Percentiles rank a stretch among this genome's conserved stretches.
phyloP scores from a whole-genome alignment of 2,329 filamentous ascomycete genomes.

The Sporothrix variecibatus region DNA sequence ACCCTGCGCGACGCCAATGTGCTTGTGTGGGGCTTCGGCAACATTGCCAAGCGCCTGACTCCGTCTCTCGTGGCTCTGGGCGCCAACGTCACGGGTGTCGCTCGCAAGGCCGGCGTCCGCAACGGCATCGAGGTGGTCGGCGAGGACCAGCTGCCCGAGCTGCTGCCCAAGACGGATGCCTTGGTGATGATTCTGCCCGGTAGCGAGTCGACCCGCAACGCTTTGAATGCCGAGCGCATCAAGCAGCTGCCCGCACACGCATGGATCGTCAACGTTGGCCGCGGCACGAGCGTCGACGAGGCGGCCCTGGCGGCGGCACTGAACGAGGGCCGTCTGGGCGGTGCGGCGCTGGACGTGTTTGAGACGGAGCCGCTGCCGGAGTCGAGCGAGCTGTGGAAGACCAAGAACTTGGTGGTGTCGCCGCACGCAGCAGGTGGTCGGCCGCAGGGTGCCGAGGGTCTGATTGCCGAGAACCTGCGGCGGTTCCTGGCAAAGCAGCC shows the following conservation, averaged over 20 bases:
- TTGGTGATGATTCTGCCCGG: conserved; percentile 53
- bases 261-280: conserved; percentile 50
- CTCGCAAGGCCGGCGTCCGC: conserved; percentile 57
- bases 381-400: conserved; percentile 38
- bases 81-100: conserved; percentile 60
- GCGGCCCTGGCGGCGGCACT: conserved; percentile 51
- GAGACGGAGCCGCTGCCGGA: conserved; percentile 46
- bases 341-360: conserved; percentile 54
- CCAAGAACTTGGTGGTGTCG: conserved; percentile 33
- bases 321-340: conserved; percentile 46
- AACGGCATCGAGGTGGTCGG: conserved; percentile 47
- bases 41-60: conserved; percentile 49
- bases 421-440: conserved; percentile 55
- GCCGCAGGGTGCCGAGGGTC: conserved; percentile 59
- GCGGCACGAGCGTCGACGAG: conserved; percentile 53
- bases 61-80: conserved; percentile 49
- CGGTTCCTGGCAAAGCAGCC: conserved; percentile 60
- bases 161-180: conserved; percentile 48
- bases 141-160: conserved; percentile 43
- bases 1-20: conserved; percentile 48
- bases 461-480: conserved; percentile 64
- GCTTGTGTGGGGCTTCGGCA: conserved; percentile 52
- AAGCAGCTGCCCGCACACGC: conserved; percentile 44
- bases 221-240: conserved; percentile 44
- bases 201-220: conserved; percentile 43